A percentile compares a stretch with the other conserved stretches of the same genome.
Evolutionary conservation across 2,329 filamentous ascomycete genomes (phyloP).

Genomic region (Trichoderma cornu-damae): DNA sequence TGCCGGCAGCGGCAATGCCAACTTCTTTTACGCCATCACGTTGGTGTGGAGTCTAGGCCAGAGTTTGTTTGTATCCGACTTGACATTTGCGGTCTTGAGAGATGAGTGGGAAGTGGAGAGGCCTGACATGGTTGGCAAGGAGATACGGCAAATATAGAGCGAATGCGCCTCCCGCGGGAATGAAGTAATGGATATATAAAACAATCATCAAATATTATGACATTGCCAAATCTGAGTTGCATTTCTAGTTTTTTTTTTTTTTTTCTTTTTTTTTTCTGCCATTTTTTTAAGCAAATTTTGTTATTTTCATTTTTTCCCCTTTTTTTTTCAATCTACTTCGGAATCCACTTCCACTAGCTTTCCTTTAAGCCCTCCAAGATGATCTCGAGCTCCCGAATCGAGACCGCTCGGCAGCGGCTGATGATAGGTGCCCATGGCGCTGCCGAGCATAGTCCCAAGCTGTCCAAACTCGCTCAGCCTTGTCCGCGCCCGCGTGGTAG

Average conservation of each 20-base stretch:
- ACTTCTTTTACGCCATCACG: slow-evolving; percentile 99
- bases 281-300: slow-evolving; percentile 12
- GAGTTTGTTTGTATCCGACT: slow-evolving; percentile 79
- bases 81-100: slow-evolving; percentile 79
- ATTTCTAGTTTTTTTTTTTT: too few species aligned
- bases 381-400: background rate
- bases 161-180: background rate
- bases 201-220: slow-evolving; percentile 23
- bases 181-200: slow-evolving; percentile 1
- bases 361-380: slow-evolving; percentile 19
- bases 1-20: slow-evolving; percentile 93
- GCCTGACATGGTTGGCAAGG: slow-evolving; percentile 84
- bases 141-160: slow-evolving; percentile 72
- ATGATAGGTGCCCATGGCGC: slow-evolving; percentile 29
- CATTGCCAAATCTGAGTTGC: too few species aligned
- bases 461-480: slow-evolving; percentile 43
- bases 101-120: slow-evolving; percentile 93
- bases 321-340: slow-evolving; percentile 30
- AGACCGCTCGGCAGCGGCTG: slow-evolving; percentile 20
- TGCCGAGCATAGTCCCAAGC: slow-evolving; percentile 42
- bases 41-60: slow-evolving; percentile 94
- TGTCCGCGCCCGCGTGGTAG: slow-evolving; percentile 27
- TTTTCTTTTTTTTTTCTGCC: too few species aligned
- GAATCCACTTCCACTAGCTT: slow-evolving; percentile 34
- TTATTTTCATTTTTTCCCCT: background rate